These are phyloP conservation scores for Medicago arabica DNA, from an alignment of 306 rosid genomes.

Conservation along the genomic window DNA sequence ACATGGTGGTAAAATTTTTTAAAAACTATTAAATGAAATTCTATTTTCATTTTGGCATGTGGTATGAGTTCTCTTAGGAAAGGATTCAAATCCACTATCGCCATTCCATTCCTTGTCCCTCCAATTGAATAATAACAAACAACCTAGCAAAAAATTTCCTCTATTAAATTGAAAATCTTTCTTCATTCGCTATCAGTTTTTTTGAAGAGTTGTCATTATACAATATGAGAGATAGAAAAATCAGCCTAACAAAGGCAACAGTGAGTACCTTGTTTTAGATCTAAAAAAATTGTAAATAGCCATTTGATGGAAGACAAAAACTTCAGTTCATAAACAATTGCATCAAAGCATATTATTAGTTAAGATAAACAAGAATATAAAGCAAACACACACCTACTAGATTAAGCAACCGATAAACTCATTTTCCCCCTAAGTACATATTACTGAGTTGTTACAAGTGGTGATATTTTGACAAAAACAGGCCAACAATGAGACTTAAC, in stretches of 20 bases:
- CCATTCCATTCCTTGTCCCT: not conserved
- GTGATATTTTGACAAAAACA: constrained; percentile 8
- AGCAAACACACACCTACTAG: not conserved
- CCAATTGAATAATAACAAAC: constrained; percentile 4
- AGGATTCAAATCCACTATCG: not conserved
- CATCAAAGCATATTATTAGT: not conserved
- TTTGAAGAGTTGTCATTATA: not conserved
- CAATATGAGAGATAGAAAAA: not conserved
- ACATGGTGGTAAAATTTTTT: constrained; percentile 6
- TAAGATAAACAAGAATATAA: constrained; percentile 2
- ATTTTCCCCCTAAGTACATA: not conserved
- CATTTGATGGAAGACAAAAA: not conserved
- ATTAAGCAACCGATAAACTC: constrained; percentile 18
- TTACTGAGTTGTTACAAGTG: constrained; percentile 14
- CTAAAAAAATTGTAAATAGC: not conserved
- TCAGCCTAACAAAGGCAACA: constrained; percentile 26
- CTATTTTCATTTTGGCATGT: not conserved
- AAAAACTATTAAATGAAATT: constrained; percentile 11
- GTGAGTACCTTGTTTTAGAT: constrained; percentile 15
- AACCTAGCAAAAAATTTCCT: not conserved
- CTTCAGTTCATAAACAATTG: not conserved
- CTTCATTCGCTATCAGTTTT: not conserved
- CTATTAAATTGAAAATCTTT: not conserved
- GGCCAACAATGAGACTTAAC: constrained; percentile 19
- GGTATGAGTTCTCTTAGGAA: constrained; percentile 1